Evolutionary conservation across 768 basidiomycete genomes (phyloP), one percentile per base, ranked within the genome.

Genomic region (Leccinum boreale): DNA sequence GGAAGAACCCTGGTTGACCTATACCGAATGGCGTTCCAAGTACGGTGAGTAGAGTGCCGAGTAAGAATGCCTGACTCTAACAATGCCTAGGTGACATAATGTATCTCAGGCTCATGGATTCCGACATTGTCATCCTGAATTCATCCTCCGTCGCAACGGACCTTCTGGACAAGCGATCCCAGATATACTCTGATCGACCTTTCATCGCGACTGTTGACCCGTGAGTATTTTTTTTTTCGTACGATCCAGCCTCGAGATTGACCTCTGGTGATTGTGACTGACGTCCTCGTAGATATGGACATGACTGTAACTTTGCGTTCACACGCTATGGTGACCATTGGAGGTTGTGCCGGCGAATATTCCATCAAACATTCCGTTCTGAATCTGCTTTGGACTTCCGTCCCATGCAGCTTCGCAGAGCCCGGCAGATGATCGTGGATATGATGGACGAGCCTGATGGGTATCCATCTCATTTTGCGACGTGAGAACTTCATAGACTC

Each of bases 61-160:
- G 15, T 29, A 21, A 26, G 26, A 14, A 53, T 31, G 8, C 15
- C 15, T 39, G 15, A 28, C 31, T 31, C n/a, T 29, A 11, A 17
- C 4, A n/a, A 19, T 15, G 47, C 15, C 15, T 31, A 78, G 76
- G 79, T 46, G 67, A 76, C 0, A 61, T 84, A 5, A 75, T 84
- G 26, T 79, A 79, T 14, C 76, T 79, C 54, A 72, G 73, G 21
- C 68, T 79, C 23, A 77, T 79, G 62, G 81, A 79, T 58, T 70
- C 73, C n/a, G 68, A 67, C 14, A 69, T 76, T 31, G 64, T 83
- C 23, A 63, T 83, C 42, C 59, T 84, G 44, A 83, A 79, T 63
- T 72, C 74, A 24, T 64, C 66, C 21, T 74, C 75, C 54, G 74
- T 70, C 14, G 78, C 73, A 0, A 62, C 67, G 19, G 80, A 80